phyloP scores from a whole-genome alignment of 345 rosid genomes.

The Gynandropsis gynandra region DNA sequence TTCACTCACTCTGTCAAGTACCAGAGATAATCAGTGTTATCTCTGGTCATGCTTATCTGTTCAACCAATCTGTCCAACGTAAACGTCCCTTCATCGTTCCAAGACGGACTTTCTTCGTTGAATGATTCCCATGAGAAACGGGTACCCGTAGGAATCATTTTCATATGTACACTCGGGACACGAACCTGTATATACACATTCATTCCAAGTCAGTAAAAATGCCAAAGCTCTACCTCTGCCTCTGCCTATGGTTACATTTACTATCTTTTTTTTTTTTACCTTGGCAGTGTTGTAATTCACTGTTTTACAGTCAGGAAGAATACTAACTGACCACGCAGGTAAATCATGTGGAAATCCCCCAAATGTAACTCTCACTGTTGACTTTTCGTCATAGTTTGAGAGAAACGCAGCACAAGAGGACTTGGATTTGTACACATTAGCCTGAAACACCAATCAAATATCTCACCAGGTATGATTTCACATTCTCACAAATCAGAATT shows the following conservation, averaged over 20 bases:
- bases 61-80: slow-evolving; percentile 57
- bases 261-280: slow-evolving; percentile 33
- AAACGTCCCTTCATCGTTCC: slow-evolving; percentile 40
- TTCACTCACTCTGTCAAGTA: slow-evolving; percentile 79
- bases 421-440: slow-evolving; percentile 54
- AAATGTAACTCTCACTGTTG: slow-evolving; percentile 48
- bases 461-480: slow-evolving; percentile 11
- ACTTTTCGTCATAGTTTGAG: slow-evolving; percentile 52
- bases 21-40: slow-evolving; percentile 88
- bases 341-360: slow-evolving; percentile 52
- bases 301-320: slow-evolving; percentile 86
- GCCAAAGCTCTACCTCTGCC: no score
- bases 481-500: no score
- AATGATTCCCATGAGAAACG: slow-evolving; percentile 71
- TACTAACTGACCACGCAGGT: slow-evolving; percentile 91
- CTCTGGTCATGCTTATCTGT: slow-evolving; percentile 69
- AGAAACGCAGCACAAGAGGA: slow-evolving; percentile 82
- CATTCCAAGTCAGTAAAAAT: no score
- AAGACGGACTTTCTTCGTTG: slow-evolving; percentile 49
- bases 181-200: slow-evolving; percentile 36
- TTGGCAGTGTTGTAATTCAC: slow-evolving; percentile 72
- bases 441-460: slow-evolving; percentile 29
- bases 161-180: slow-evolving; percentile 50
- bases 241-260: no score
- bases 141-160: slow-evolving; percentile 45